Conservation (phyloP, 352 stramenopile genomes). For the Chrysophaeum taylorii region DNA sequence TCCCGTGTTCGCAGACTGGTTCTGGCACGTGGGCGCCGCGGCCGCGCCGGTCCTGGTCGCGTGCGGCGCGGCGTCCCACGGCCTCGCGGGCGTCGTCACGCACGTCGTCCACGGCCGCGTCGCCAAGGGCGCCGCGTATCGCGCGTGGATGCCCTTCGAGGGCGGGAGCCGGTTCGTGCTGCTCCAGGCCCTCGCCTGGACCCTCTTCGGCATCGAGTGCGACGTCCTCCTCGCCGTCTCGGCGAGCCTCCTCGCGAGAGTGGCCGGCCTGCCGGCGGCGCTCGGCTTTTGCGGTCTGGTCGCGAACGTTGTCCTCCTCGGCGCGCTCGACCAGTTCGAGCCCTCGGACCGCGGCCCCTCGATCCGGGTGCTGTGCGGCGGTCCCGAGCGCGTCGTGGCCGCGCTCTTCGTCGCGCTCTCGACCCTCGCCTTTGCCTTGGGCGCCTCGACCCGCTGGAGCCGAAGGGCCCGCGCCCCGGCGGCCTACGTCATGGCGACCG, state of each 20-base stretch:
- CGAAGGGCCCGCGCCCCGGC: not conserved
- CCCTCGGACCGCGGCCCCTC: too few species aligned
- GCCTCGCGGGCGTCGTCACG: not conserved
- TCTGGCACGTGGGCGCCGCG: too few species aligned
- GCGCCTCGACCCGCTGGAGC: not conserved
- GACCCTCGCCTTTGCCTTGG: not conserved
- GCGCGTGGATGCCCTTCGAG: conserved; percentile 22
- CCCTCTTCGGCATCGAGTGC: conserved; percentile 9
- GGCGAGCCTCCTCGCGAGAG: not conserved
- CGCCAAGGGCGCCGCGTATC: not conserved
- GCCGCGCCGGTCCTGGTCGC: not conserved
- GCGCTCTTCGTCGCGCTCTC: not conserved
- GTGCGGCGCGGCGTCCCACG: not conserved
- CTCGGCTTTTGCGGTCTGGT: not conserved
- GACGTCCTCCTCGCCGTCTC: not conserved
- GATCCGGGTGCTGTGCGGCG: too few species aligned
- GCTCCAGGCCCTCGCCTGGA: conserved; percentile 24
- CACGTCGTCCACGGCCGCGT: not conserved
- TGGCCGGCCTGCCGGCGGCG: not conserved
- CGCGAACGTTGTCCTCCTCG: not conserved
- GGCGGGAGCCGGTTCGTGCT: conserved; percentile 23
- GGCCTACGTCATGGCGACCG: not conserved
- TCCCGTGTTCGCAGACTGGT: not conserved
- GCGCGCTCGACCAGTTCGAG: not conserved
- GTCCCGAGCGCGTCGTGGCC: not conserved